Percentiles rank a stretch among this genome's conserved stretches.
These are phyloP conservation scores for Aureoboletus auriporus DNA, from an alignment of 768 basidiomycete genomes.

Conservation along the genomic window DNA sequence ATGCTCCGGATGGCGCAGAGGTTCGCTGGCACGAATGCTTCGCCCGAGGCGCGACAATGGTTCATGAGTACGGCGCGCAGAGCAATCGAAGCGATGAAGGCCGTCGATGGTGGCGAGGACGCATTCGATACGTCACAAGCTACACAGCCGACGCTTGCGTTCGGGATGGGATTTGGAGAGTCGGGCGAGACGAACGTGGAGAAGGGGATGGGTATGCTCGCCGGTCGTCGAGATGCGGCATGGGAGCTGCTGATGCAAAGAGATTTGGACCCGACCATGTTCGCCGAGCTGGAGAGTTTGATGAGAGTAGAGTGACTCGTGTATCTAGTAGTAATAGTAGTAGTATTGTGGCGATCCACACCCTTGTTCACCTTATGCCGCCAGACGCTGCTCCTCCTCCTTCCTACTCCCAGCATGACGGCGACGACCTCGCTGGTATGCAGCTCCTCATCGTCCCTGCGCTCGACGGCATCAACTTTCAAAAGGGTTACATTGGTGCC, in stretches of 20 bases:
- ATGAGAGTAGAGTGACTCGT: slow-evolving; percentile 54
- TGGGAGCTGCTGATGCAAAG: slow-evolving; percentile 70
- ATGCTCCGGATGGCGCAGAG: slow-evolving; percentile 71
- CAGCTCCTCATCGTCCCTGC: slow-evolving; percentile 77
- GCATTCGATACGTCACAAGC: slow-evolving; percentile 65
- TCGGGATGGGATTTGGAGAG: slow-evolving; percentile 86
- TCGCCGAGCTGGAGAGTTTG: slow-evolving; percentile 76
- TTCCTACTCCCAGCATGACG: slow-evolving; percentile 52
- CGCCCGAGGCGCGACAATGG: slow-evolving; percentile 48
- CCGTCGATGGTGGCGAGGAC: slow-evolving; percentile 74
- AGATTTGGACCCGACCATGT: slow-evolving; percentile 72
- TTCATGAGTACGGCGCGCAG: slow-evolving; percentile 58
- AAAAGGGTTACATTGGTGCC: slow-evolving; percentile 81
- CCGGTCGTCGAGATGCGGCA: slow-evolving; percentile 64
- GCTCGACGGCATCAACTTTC: slow-evolving; percentile 69
- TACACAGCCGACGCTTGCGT: slow-evolving; percentile 58
- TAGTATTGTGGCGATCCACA: slow-evolving; percentile 11
- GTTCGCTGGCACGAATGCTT: slow-evolving; percentile 45
- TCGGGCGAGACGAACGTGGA: slow-evolving; percentile 61
- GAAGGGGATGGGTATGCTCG: slow-evolving; percentile 71
- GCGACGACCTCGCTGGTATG: slow-evolving; percentile 32
- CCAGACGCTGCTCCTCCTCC: slow-evolving; percentile 53
- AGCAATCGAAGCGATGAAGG: slow-evolving; percentile 72
- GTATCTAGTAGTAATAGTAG: neutral
- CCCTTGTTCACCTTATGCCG: slow-evolving; percentile 15